These are phyloP conservation scores for Acacia melanoxylon DNA, from an alignment of 306 rosid species.

Conservation along the genomic window DNA sequence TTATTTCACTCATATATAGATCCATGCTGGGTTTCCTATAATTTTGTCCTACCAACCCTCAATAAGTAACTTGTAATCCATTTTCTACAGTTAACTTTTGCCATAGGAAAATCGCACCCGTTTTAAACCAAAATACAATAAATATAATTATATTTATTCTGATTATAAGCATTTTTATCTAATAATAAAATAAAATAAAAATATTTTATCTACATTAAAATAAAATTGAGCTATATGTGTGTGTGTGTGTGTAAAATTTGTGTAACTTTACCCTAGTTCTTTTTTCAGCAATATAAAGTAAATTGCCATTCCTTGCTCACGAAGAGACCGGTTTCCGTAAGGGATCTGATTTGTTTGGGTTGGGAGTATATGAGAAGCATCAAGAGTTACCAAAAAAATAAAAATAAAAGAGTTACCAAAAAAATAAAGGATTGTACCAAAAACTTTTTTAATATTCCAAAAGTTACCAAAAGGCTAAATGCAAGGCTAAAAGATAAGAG, in stretches of 20 bases:
- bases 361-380: neutral
- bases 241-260: neutral
- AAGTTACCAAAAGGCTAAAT: neutral
- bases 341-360: neutral
- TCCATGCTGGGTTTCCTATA: no score
- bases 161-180: neutral
- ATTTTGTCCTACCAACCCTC: neutral
- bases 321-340: neutral
- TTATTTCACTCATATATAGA: neutral
- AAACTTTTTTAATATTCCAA: no score
- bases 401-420: neutral
- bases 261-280: neutral
- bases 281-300: neutral
- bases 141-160: neutral
- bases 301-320: neutral
- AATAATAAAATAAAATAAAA: neutral
- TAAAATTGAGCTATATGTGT: neutral
- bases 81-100: neutral
- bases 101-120: no score
- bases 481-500: neutral
- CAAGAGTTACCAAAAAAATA: neutral
- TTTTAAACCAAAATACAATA: neutral
- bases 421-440: no score
- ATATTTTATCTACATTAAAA: neutral
- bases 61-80: neutral